Base-by-base conservation (phyloP, 106 monocot species). In the Acanthochlamys bracteata region DNA sequence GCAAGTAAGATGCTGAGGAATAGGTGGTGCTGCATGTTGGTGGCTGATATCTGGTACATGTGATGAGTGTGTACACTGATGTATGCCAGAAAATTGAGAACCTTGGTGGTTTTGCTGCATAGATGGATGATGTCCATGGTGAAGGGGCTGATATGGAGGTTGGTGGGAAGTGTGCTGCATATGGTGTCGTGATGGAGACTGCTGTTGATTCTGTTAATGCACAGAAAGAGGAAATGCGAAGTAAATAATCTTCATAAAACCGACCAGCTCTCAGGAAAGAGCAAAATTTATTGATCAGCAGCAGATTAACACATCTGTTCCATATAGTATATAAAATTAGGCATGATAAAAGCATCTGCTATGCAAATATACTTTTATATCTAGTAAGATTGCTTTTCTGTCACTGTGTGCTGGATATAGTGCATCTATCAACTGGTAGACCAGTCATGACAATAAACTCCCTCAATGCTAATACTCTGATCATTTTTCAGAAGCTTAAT, bases 1-100 rank as follows among this genome's bases (percentile, higher is more conserved):
- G 64, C 85, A 86, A 42, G 93, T 25, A 39, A 93, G 54, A 20
- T 83, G 85, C 22, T 75, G 89, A 42, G 88, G 55, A n/a, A 88
- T 71, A 20, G 78, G 40, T 20, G 74, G 73, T 12, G 77, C 20
- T 17, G 72, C 69, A 78, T 82, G 76, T 25, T 57, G 47, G 20
- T 67, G 77, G 66, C 75, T 39, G 71, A 80, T 69, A 55, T 93
- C 80, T 20, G 69, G 60, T 41, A 78, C 53, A 64, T 85, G 89
- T 57, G 85, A 80, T 42, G 64, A 51, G 69, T 84, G 81, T 17
- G 76, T 56, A 20, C 85, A 76, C 43, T 66, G 78, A 63, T 75
- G 75, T 42, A 74, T 49, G 53, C 75, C 67, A 21, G 87, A 61
- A 60, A 84, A 83, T 27, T 74, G 89, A 73, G 76, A 0, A 33